These are phyloP conservation scores for Aspergillus olivimuriae DNA, from an alignment of 495 filamentous ascomycete genomes.

Conservation along the genomic window DNA sequence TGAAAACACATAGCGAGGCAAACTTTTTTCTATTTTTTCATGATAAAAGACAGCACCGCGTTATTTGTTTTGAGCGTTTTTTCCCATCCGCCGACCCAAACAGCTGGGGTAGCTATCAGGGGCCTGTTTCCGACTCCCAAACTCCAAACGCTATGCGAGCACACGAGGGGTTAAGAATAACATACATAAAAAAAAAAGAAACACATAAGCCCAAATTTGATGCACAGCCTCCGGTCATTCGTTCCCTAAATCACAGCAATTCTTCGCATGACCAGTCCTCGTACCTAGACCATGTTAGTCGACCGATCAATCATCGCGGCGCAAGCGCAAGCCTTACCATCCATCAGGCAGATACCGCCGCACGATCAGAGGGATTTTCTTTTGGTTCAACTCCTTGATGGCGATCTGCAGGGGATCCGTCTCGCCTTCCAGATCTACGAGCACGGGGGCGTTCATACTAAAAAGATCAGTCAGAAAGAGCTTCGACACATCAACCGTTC, in stretches of 20 bases:
- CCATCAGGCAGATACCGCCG: slow-evolving; percentile 94
- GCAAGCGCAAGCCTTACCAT: too few species aligned
- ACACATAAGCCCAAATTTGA: slow-evolving; percentile 11
- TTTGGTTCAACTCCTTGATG: slow-evolving; percentile 92
- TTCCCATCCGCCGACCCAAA: slow-evolving; percentile 9
- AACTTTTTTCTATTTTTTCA: slow-evolving; percentile 13
- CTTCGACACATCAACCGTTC: background rate
- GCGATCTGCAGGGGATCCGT: slow-evolving; percentile 97
- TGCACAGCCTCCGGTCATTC: slow-evolving; percentile 10
- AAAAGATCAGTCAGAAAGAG: slow-evolving; percentile 12
- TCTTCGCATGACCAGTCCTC: slow-evolving; percentile 99
- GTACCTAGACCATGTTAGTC: slow-evolving; percentile 58
- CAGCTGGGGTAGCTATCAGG: slow-evolving; percentile 9
- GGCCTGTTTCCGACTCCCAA: slow-evolving; percentile 19
- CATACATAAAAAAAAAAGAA: slow-evolving; percentile 16
- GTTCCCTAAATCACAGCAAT: slow-evolving; percentile 47
- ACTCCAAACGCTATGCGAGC: slow-evolving; percentile 43
- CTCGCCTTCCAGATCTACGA: slow-evolving; percentile 95
- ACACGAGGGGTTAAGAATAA: slow-evolving; percentile 19
- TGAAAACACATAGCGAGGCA: slow-evolving; percentile 12
- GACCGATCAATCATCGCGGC: too few species aligned
- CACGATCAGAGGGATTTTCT: slow-evolving; percentile 95
- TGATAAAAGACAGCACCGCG: slow-evolving; percentile 9
- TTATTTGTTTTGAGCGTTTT: slow-evolving; percentile 10
- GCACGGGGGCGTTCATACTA: slow-evolving; percentile 95